A percentile compares a stretch with the other conserved stretches of the same genome.
phyloP scores from a whole-genome alignment of 257 asterid species.

The Orobanche coerulescens region DNA sequence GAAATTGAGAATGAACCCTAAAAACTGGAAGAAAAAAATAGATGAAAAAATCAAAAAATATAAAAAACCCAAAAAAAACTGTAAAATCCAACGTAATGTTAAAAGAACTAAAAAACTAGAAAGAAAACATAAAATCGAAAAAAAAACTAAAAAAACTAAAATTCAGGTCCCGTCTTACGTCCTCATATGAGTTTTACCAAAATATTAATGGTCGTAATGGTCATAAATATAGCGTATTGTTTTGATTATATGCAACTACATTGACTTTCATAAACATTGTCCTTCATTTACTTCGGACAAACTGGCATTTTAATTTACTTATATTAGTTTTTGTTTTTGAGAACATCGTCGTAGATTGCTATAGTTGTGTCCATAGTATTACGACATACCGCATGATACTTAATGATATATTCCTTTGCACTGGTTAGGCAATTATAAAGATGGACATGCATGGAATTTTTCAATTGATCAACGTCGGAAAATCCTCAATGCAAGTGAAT shows the following conservation, averaged over 20 bases:
- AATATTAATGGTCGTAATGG: too few relatives aligned
- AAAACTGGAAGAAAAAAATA: too few relatives aligned
- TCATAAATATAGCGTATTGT: not conserved
- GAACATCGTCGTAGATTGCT: not conserved
- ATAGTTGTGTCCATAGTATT: not conserved
- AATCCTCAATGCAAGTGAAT: conserved; percentile 31
- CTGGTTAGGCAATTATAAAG: conserved; percentile 46
- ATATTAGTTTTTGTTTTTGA: not conserved
- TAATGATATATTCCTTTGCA: conserved; percentile 2
- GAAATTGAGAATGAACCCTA: too few relatives aligned
- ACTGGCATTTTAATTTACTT: not conserved
- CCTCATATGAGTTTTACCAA: too few relatives aligned
- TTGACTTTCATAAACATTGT: not conserved
- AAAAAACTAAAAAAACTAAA: too few relatives aligned
- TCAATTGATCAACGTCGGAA: conserved; percentile 54
- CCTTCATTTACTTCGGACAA: not conserved
- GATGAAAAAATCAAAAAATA: too few relatives aligned
- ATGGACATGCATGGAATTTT: conserved; percentile 45
- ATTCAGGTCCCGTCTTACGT: too few relatives aligned
- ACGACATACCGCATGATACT: not conserved
- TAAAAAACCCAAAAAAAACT: too few relatives aligned
- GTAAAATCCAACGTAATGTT: too few relatives aligned
- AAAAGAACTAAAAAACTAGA: too few relatives aligned
- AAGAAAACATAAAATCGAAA: too few relatives aligned
- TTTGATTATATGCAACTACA: not conserved